Evolutionary conservation across 139 green algal species (phyloP).

Genomic region (Axilococcus clingmanii): DNA sequence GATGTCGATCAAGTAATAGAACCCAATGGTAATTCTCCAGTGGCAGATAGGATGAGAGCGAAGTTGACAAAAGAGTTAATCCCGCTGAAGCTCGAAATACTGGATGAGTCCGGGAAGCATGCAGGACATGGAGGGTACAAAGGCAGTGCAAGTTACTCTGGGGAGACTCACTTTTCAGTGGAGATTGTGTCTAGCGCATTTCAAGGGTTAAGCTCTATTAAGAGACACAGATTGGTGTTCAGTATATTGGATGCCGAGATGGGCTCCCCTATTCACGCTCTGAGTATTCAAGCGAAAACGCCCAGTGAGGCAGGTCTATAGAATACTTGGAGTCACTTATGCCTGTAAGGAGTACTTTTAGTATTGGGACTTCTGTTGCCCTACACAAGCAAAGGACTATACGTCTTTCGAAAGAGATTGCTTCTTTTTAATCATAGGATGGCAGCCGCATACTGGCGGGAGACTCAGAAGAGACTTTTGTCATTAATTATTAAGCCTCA

Average conservation of each 20-base stretch:
- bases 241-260: conserved; percentile 46
- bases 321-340: too few species aligned
- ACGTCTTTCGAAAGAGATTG: too few species aligned
- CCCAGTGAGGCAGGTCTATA: conserved; percentile 37
- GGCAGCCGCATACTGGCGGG: too few species aligned
- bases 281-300: conserved; percentile 48
- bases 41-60: conserved; percentile 27
- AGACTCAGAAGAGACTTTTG: not conserved
- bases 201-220: conserved; percentile 41
- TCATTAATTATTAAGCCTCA: not conserved
- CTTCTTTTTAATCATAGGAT: too few species aligned
- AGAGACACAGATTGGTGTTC: conserved; percentile 54
- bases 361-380: too few species aligned
- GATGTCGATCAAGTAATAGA: not conserved
- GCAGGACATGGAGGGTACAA: conserved; percentile 31
- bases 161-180: conserved; percentile 53
- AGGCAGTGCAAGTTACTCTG: conserved; percentile 5
- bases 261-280: conserved; percentile 38
- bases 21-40: conserved; percentile 17
- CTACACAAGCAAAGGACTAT: too few species aligned
- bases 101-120: conserved; percentile 48
- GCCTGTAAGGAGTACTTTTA: too few species aligned
- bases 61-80: conserved; percentile 28
- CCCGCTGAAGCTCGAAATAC: conserved; percentile 30
- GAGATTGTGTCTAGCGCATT: conserved; percentile 44